Evolutionary conservation across 768 basidiomycete species (phyloP).

Genomic region (Nevesoporus exiguus): DNA sequence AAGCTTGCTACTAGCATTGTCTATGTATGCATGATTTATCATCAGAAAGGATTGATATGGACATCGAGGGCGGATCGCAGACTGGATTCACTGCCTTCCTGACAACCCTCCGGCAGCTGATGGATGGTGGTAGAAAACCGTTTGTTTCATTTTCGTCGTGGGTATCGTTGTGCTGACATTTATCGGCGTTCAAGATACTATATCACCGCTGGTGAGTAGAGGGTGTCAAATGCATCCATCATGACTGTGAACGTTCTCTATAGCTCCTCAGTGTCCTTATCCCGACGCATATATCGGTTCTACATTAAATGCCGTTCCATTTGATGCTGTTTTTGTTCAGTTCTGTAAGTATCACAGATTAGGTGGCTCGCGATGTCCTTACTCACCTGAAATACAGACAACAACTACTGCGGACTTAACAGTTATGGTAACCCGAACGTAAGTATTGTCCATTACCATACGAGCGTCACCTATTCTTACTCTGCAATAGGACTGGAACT

Average conservation of each 20-base stretch:
- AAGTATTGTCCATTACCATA: constrained; percentile 1
- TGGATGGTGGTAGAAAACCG: constrained; percentile 27
- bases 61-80: constrained; percentile 44
- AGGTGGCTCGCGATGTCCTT: background rate
- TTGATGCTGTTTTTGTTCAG: constrained; percentile 52
- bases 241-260: background rate
- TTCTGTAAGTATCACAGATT: constrained; percentile 34
- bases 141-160: constrained; percentile 7
- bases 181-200: constrained; percentile 34
- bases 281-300: constrained; percentile 45
- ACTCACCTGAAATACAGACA: constrained; percentile 33
- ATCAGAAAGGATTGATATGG: constrained; percentile 39
- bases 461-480: background rate
- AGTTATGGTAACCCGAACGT: constrained; percentile 46
- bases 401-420: constrained; percentile 44
- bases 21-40: background rate
- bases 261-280: constrained; percentile 45
- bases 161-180: constrained; percentile 2
- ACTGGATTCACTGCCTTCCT: constrained; percentile 33
- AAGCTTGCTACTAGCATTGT: background rate
- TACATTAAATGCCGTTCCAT: constrained; percentile 40
- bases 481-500: constrained; percentile 45
- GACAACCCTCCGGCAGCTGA: constrained; percentile 28
- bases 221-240: background rate
- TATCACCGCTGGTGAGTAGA: constrained; percentile 36